Evolutionary conservation across 2,329 filamentous ascomycete genomes (phyloP).

Genomic region (Beauveria caledonica): DNA sequence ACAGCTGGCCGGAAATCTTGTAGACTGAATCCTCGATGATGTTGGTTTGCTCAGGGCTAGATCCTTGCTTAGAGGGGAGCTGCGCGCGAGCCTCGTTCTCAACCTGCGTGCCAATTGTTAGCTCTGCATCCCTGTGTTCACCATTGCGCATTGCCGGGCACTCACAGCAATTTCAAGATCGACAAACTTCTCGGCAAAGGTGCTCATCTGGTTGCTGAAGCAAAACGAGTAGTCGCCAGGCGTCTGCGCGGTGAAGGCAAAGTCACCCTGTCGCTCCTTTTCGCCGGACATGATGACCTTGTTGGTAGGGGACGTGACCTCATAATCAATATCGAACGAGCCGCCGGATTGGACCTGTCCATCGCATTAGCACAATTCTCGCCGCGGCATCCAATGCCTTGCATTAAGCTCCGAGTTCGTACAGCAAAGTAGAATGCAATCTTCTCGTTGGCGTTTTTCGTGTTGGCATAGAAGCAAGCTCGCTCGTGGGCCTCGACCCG

Average conservation of each 20-base stretch:
- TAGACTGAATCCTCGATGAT: conserved; percentile 88
- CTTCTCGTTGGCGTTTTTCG: conserved; percentile 74
- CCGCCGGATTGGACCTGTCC: conserved; percentile 90
- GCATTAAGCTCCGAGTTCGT: conserved; percentile 27
- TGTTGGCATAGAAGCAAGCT: conserved; percentile 85
- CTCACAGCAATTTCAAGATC: conserved; percentile 94
- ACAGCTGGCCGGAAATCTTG: conserved; percentile 87
- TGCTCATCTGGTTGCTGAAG: conserved; percentile 98
- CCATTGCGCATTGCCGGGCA: conserved; percentile 12
- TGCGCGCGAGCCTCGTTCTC: conserved; percentile 80
- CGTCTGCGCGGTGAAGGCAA: conserved; percentile 89
- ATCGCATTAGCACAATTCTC: background rate
- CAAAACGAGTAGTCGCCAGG: conserved; percentile 91
- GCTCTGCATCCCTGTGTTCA: background rate
- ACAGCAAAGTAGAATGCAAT: conserved; percentile 98
- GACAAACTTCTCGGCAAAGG: conserved; percentile 93
- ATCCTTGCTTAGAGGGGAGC: conserved; percentile 82
- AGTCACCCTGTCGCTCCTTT: conserved; percentile 93
- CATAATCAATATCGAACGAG: conserved; percentile 94
- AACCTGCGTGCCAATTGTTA: conserved; percentile 46
- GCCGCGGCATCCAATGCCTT: background rate
- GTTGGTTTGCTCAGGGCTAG: conserved; percentile 79
- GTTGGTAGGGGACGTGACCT: conserved; percentile 71
- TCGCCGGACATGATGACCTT: conserved; percentile 76
- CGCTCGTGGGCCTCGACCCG: conserved; percentile 84